These are phyloP conservation scores for Boletus subcaerulescens DNA, from an alignment of 768 basidiomycete genomes.

Conservation along the genomic window DNA sequence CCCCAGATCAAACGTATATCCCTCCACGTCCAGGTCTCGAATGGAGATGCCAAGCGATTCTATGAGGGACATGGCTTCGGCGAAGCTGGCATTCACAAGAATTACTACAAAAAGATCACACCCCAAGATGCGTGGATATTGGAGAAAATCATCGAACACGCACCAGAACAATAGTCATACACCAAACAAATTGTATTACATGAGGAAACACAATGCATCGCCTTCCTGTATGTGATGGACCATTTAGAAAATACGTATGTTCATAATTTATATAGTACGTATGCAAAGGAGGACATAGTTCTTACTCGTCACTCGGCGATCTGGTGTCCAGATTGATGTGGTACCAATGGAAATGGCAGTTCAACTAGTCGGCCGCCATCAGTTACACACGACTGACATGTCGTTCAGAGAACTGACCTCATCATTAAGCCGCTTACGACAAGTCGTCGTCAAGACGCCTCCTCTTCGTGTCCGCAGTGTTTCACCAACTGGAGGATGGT, in stretches of 20 bases:
- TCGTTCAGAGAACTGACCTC: constrained; percentile 14
- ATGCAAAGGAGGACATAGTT: constrained; percentile 24
- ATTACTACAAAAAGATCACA: constrained; percentile 87
- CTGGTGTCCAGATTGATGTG: constrained; percentile 22
- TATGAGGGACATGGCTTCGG: constrained; percentile 83
- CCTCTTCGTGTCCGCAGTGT: constrained; percentile 71
- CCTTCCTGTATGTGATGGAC: constrained; percentile 14
- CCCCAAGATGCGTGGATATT: constrained; percentile 88
- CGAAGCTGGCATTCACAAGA: constrained; percentile 59
- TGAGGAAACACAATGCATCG: constrained; percentile 8
- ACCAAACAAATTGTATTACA: constrained; percentile 26
- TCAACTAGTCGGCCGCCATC: constrained; percentile 20
- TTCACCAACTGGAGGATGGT: constrained; percentile 60
- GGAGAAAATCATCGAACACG: constrained; percentile 50
- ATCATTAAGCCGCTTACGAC: constrained; percentile 16
- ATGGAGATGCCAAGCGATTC: constrained; percentile 71
- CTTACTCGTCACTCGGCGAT: constrained; percentile 15
- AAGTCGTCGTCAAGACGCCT: constrained; percentile 22
- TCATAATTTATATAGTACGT: constrained; percentile 33
- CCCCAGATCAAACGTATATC: constrained; percentile 69
- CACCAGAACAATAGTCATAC: constrained; percentile 23
- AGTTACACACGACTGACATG: constrained; percentile 16
- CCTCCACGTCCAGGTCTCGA: constrained; percentile 86
- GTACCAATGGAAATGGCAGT: constrained; percentile 21
- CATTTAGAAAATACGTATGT: constrained; percentile 17